Evolutionary conservation across 768 basidiomycete species (phyloP), one percentile per base, ranked within the genome.

Genomic region (Rhodotorula toruloides): DNA sequence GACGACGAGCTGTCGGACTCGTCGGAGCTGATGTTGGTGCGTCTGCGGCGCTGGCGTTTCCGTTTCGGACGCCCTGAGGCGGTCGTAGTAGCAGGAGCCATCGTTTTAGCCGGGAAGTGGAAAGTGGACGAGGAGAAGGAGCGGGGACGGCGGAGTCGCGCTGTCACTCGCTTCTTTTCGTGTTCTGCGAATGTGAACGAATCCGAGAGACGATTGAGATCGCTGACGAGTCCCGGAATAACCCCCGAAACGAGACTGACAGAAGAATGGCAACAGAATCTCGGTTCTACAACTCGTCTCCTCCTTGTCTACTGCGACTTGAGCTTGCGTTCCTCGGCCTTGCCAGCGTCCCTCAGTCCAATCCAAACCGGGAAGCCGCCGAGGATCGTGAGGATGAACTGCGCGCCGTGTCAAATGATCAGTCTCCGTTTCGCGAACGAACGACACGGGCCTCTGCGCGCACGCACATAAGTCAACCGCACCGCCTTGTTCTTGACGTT

Each of bases 11-110:
- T 29, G 31, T 43, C 54, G 39, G 42, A 43, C 16, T 42, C 40
- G 34, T 53, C 52, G 42, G 43, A 46, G 31, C 46, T 37, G 48
- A 27, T 44, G n/a, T 61, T 55, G 34, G 60, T 53, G 34, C 59
- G 58, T 9, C 65, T n/a, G 27, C 62, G 48, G 61, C 70, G 70
- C 32, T 67, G 65, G n/a, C 70, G 65, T 53, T 71, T 71, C n/a
- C 70, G 64, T 43, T 67, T 67, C 25, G 70, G 70, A 6, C 66
- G 66, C 14, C 70, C 62, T 29, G 58, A 47, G 4, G 66, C 54
- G 32, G 54, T 58, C 11, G 61, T 65, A 21, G 65, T 49, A 11
- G 61, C 50, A 21, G 70, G 61, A 3, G 70, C 70, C 70, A 71
- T 71, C 27, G 13, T 44, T 12, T 13, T 37, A 1, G 2, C 12